These are phyloP conservation scores for Salvia hispanica DNA, from an alignment of 257 asterid species.

Conservation along the genomic window DNA sequence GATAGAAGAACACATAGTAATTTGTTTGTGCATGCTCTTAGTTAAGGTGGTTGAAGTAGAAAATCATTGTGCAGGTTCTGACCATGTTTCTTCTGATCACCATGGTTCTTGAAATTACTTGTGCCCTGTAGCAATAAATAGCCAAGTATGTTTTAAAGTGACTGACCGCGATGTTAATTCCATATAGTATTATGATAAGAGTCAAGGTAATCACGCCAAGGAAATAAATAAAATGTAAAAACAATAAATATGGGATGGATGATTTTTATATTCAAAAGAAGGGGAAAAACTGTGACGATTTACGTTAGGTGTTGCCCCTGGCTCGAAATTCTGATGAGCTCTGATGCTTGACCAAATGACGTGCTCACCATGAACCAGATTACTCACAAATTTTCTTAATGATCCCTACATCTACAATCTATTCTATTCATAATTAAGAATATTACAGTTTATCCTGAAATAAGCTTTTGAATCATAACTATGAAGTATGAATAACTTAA, in stretches of 20 bases:
- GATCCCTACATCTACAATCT: neutral
- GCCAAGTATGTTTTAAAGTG: neutral
- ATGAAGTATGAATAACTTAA: no score
- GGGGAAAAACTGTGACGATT: neutral
- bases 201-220: neutral
- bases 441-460: neutral
- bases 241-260: neutral
- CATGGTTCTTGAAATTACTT: neutral
- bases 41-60: neutral
- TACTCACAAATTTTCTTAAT: neutral
- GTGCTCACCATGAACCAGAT: neutral
- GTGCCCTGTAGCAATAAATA: neutral
- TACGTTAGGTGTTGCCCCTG: neutral
- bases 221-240: neutral
- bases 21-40: conserved; percentile 5
- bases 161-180: neutral
- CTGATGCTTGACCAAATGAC: neutral
- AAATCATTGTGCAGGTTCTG: neutral
- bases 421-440: no score
- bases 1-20: neutral
- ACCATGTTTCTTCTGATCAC: neutral
- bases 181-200: neutral
- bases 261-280: neutral
- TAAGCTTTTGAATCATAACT: neutral
- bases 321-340: neutral